Percentiles rank a stretch among this genome's conserved stretches.
Conservation (phyloP, 164 flowering plant genomes). For the Akebia trifoliata region DNA sequence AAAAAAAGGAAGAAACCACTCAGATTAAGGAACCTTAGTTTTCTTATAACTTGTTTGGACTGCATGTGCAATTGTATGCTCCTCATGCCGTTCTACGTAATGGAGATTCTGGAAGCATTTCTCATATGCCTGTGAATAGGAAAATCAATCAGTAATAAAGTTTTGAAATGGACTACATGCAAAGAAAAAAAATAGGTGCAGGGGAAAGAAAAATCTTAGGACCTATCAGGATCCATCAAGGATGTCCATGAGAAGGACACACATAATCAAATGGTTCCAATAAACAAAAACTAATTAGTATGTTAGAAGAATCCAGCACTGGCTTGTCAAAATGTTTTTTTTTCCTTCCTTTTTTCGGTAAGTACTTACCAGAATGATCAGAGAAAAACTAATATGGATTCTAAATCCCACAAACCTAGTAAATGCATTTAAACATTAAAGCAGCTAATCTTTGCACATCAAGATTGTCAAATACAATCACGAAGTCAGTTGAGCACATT, state of each 20-base stretch:
- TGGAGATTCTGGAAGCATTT: conserved; percentile 95
- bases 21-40: conserved; percentile 57
- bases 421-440: not conserved
- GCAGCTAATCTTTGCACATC: not conserved
- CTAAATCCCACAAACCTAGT: not conserved
- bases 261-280: not conserved
- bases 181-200: not conserved
- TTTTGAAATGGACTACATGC: not conserved
- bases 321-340: not conserved
- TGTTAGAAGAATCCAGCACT: not conserved
- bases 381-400: not conserved
- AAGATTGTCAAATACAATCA: too few relatives aligned
- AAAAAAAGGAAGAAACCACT: not conserved
- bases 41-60: conserved; percentile 70
- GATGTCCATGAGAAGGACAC: not conserved
- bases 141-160: conserved; percentile 1
- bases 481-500: too few relatives aligned
- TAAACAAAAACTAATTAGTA: not conserved
- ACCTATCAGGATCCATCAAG: not conserved
- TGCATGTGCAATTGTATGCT: conserved; percentile 95
- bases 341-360: too few relatives aligned
- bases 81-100: conserved; percentile 74
- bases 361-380: too few relatives aligned
- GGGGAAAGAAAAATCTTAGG: not conserved
- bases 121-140: conserved; percentile 66